A percentile compares a stretch with the other conserved stretches of the same genome.
These are phyloP conservation scores for Aspergillus carlsbadensis DNA, from an alignment of 495 filamentous ascomycete genomes.

Conservation along the genomic window DNA sequence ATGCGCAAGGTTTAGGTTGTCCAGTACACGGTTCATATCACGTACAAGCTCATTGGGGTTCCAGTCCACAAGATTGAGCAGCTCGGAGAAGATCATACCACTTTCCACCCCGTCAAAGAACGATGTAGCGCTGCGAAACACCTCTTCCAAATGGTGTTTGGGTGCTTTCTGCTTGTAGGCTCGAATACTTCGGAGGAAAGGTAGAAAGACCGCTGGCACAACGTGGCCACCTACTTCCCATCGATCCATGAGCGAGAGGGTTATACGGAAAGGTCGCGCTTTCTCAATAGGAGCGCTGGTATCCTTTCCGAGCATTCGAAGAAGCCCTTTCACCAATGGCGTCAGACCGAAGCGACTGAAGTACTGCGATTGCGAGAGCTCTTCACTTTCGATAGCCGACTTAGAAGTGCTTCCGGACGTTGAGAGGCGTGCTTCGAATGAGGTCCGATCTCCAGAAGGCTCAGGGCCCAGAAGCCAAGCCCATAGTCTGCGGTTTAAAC, in stretches of 20 bases:
- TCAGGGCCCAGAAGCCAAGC: constrained; percentile 94
- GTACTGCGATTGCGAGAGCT: constrained; percentile 58
- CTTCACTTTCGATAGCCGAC: constrained; percentile 39
- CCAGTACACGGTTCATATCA: constrained; percentile 46
- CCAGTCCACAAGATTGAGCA: constrained; percentile 54
- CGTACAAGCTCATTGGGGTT: constrained; percentile 29
- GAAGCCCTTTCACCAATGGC: constrained; percentile 69
- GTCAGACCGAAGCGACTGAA: constrained; percentile 77
- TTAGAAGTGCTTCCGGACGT: constrained; percentile 46
- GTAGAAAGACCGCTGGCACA: constrained; percentile 82
- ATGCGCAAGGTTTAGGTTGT: constrained; percentile 63
- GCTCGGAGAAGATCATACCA: constrained; percentile 84
- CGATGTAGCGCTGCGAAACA: constrained; percentile 84
- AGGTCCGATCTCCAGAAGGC: constrained; percentile 46
- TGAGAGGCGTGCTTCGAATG: constrained; percentile 47
- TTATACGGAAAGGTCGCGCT: constrained; percentile 87
- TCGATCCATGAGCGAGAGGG: constrained; percentile 92
- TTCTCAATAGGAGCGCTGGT: constrained; percentile 60
- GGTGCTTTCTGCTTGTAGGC: constrained; percentile 60
- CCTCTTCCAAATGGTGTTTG: constrained; percentile 75
- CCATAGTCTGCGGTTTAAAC: constrained; percentile 91
- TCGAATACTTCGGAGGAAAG: constrained; percentile 76
- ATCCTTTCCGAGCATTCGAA: constrained; percentile 67
- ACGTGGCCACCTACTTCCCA: constrained; percentile 94
- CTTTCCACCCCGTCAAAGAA: constrained; percentile 98